Conservation (phyloP, 345 rosid species). For the Arabidopsis suecica region DNA sequence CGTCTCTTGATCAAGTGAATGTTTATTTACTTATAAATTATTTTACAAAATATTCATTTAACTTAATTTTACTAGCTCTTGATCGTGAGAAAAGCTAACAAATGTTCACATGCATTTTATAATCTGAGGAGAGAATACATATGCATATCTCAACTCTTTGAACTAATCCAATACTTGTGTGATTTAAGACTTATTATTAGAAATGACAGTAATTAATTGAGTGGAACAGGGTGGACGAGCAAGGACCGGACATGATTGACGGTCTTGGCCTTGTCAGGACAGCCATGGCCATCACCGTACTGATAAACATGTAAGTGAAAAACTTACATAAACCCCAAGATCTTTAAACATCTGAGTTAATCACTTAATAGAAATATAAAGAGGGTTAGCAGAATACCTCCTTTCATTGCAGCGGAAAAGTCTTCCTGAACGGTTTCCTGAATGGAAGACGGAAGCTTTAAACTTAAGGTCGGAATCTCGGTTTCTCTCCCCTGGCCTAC, state of each 20-base stretch:
- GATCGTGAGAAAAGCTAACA: background rate
- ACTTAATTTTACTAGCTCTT: background rate
- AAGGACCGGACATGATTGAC: slow-evolving; percentile 33
- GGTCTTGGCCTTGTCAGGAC: slow-evolving; percentile 37
- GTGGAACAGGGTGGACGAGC: slow-evolving; percentile 29
- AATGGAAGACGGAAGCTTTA: too few relatives aligned
- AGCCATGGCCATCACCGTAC: slow-evolving; percentile 52
- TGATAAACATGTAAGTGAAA: too few relatives aligned
- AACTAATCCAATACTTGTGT: background rate
- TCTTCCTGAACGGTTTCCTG: too few relatives aligned
- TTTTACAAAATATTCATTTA: background rate
- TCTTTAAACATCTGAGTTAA: too few relatives aligned
- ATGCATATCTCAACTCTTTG: slow-evolving; percentile 6
- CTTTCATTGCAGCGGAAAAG: too few relatives aligned
- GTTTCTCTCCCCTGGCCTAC: too few relatives aligned
- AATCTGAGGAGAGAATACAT: background rate
- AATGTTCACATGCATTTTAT: background rate
- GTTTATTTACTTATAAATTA: too few relatives aligned
- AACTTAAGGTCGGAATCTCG: too few relatives aligned
- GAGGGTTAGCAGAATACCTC: too few relatives aligned
- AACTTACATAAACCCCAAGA: too few relatives aligned
- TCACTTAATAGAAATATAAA: too few relatives aligned
- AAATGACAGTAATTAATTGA: background rate
- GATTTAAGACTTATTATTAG: background rate
- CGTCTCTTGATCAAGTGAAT: too few relatives aligned